Evolutionary conservation across 306 rosid species (phyloP).

Genomic region (Castanea mollissima): DNA sequence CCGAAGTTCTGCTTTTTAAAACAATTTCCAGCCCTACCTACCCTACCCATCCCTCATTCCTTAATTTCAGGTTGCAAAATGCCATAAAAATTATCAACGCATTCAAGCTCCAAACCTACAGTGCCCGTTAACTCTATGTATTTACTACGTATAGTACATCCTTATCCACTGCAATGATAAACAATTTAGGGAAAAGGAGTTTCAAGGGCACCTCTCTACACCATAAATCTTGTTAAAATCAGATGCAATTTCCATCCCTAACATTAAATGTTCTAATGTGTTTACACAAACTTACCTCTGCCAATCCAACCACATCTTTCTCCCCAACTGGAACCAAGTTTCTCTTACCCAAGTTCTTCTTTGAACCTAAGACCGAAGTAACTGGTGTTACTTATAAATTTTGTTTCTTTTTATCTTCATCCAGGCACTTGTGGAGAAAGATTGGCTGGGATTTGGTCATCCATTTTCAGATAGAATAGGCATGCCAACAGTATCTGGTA

Average conservation of each 20-base stretch:
- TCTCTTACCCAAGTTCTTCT: not conserved
- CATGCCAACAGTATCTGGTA: conserved; percentile 58
- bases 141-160: not conserved
- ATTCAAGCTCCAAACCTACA: not conserved
- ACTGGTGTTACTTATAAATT: not conserved
- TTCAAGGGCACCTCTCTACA: not conserved
- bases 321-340: not conserved
- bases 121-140: not conserved
- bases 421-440: conserved; percentile 95
- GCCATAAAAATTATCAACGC: not conserved
- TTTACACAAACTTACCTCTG: not conserved
- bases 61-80: no score
- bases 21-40: not conserved
- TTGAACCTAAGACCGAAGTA: not conserved
- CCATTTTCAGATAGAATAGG: conserved; percentile 88
- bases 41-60: no score
- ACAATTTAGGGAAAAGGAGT: not conserved
- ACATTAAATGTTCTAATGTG: not conserved
- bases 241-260: not conserved
- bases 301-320: not conserved
- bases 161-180: not conserved
- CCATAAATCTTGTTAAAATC: not conserved
- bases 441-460: conserved; percentile 99
- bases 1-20: not conserved
- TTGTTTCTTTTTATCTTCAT: conserved; percentile 16